Evolutionary conservation across 2,329 filamentous ascomycete species (phyloP).

Genomic region (Teratosphaeria pseudoeucalypti): DNA sequence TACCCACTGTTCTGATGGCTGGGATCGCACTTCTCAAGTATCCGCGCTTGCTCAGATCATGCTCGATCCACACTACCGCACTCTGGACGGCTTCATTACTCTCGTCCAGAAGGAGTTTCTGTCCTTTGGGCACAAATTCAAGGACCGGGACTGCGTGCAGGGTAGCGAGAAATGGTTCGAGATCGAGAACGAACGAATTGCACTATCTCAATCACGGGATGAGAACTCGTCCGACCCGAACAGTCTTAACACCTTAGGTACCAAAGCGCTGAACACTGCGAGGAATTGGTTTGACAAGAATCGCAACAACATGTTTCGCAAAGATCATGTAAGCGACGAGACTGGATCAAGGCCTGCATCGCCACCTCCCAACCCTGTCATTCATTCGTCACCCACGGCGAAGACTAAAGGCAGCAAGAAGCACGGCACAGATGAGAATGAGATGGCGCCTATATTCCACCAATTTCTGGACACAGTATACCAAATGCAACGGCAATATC

Average conservation of each 20-base stretch:
- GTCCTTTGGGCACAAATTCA: constrained; percentile 96
- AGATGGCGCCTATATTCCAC: constrained; percentile 93
- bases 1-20: constrained; percentile 96
- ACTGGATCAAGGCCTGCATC: constrained; percentile 27
- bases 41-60: constrained; percentile 86
- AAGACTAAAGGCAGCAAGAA: constrained; percentile 41
- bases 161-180: constrained; percentile 91
- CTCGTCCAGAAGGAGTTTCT: constrained; percentile 96
- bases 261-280: constrained; percentile 57
- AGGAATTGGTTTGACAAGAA: constrained; percentile 83
- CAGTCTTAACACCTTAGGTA: constrained; percentile 46
- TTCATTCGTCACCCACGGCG: constrained; percentile 36
- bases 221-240: constrained; percentile 35
- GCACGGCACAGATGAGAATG: constrained; percentile 70
- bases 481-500: constrained; percentile 76
- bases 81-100: constrained; percentile 86
- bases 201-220: constrained; percentile 29
- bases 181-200: constrained; percentile 67
- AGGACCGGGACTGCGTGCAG: constrained; percentile 77
- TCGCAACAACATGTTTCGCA: constrained; percentile 20
- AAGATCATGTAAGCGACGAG: constrained; percentile 54
- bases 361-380: constrained; percentile 33
- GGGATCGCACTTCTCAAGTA: constrained; percentile 93
- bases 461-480: constrained; percentile 94
- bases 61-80: constrained; percentile 90